Conservation (phyloP, 106 monocot species). For the Narthecium ossifragum region DNA sequence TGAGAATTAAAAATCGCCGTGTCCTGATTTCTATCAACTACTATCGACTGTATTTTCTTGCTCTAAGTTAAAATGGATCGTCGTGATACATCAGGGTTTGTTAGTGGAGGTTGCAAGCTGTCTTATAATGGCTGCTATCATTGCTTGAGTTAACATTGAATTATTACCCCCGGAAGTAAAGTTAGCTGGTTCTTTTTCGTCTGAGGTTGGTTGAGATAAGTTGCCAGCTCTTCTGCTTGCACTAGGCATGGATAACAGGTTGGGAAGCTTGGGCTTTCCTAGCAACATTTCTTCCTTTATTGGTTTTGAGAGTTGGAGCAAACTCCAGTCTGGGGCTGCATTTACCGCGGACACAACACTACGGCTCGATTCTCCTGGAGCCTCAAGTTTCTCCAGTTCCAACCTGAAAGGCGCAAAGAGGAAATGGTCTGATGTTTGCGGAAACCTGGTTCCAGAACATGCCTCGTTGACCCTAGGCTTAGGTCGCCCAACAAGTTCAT, state of each 20-base stretch:
- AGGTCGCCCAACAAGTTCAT: constrained; percentile 31
- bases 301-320: constrained; percentile 2
- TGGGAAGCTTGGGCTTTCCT: constrained; percentile 2
- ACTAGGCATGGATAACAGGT: constrained; percentile 19
- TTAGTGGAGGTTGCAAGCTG: constrained; percentile 29
- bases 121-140: background rate
- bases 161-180: constrained; percentile 12
- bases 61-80: constrained; percentile 30
- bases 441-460: constrained; percentile 1
- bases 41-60: background rate
- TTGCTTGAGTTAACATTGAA: background rate
- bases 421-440: constrained; percentile 26
- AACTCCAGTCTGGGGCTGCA: constrained; percentile 13
- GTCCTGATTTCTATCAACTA: background rate
- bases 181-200: constrained; percentile 15
- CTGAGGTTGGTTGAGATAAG: constrained; percentile 10
- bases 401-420: constrained; percentile 24
- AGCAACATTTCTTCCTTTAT: background rate
- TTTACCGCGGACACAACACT: constrained; percentile 17
- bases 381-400: constrained; percentile 1
- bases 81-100: constrained; percentile 34
- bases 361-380: constrained; percentile 23
- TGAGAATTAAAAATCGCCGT: no score
- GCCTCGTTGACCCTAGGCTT: constrained; percentile 29
- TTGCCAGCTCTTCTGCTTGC: background rate